Conservation (phyloP, 192 early-diverging fungal species). For the Irineochytrium annulatum region DNA sequence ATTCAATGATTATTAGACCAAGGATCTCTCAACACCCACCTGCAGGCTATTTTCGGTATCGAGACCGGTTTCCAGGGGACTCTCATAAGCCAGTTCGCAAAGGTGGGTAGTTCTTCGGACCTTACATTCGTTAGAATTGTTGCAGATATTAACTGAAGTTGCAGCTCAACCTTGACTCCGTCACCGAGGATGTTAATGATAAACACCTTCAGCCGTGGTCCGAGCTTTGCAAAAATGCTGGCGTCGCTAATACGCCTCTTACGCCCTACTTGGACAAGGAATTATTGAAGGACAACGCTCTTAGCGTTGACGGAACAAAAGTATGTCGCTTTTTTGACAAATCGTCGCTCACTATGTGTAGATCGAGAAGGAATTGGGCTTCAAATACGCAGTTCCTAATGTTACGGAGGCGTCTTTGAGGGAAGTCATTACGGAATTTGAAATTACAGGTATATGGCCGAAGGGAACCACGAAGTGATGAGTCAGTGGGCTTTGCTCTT, state of each 20-base stretch:
- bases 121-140: conserved; percentile 12
- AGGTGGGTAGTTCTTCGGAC: conserved; percentile 43
- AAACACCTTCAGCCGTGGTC: conserved; percentile 92
- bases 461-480: conserved; percentile 42
- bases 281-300: conserved; percentile 77
- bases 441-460: conserved; percentile 81
- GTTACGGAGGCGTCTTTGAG: conserved; percentile 64
- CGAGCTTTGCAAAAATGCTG: conserved; percentile 66
- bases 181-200: conserved; percentile 92
- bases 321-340: conserved; percentile 16
- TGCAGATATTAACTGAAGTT: background rate
- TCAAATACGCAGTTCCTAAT: conserved; percentile 64
- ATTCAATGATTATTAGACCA: conserved; percentile 52
- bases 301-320: conserved; percentile 79
- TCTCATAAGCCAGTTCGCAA: conserved; percentile 71
- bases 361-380: conserved; percentile 66
- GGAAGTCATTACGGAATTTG: conserved; percentile 78
- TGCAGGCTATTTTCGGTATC: conserved; percentile 72
- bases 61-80: conserved; percentile 80
- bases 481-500: background rate
- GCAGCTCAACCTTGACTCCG: conserved; percentile 75
- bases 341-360: conserved; percentile 5
- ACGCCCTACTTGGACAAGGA: conserved; percentile 94
- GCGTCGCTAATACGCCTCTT: conserved; percentile 75
- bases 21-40: conserved; percentile 67